Percentiles rank a stretch among this genome's conserved stretches.
Evolutionary conservation across 495 filamentous ascomycete genomes (phyloP).

Genomic region (Astrothelium subdiscretum): DNA sequence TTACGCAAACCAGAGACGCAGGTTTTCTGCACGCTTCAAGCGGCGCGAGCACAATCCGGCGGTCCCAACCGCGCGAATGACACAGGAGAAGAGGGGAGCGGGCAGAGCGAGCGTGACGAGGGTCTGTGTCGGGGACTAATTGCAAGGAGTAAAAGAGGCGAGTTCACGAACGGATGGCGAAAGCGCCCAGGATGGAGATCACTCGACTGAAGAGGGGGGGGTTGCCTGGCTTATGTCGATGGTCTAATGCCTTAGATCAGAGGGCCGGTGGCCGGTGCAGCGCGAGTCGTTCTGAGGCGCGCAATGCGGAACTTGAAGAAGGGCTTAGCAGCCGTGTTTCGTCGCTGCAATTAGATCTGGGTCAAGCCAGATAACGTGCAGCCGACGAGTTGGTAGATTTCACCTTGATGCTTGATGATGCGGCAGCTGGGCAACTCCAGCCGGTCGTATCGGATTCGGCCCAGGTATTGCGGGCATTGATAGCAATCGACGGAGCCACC

Average conservation of each 20-base stretch:
- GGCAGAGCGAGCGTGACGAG: not conserved
- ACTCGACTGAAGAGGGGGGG: not conserved
- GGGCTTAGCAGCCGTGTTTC: slow-evolving; percentile 1
- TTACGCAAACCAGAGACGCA: not conserved
- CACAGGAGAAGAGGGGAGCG: not conserved
- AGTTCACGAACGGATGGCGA: slow-evolving; percentile 3
- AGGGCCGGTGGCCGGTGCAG: not conserved
- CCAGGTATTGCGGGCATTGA: not conserved
- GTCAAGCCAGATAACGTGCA: not conserved
- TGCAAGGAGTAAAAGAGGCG: not conserved
- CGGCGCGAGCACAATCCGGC: not conserved
- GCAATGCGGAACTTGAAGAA: not conserved
- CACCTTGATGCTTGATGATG: not conserved
- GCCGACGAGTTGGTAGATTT: not conserved
- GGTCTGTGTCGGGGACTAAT: not conserved
- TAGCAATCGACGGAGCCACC: not conserved
- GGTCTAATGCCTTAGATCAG: not conserved
- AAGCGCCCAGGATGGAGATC: not conserved
- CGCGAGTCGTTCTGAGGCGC: not conserved
- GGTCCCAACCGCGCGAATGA: not conserved
- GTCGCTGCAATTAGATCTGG: slow-evolving; percentile 2
- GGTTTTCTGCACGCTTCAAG: not conserved
- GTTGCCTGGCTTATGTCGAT: not conserved
- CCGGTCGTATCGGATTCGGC: slow-evolving; percentile 1
- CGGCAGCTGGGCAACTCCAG: not conserved